Conservation (phyloP, 768 basidiomycete species). For the Hysterangium stoloniferum region DNA sequence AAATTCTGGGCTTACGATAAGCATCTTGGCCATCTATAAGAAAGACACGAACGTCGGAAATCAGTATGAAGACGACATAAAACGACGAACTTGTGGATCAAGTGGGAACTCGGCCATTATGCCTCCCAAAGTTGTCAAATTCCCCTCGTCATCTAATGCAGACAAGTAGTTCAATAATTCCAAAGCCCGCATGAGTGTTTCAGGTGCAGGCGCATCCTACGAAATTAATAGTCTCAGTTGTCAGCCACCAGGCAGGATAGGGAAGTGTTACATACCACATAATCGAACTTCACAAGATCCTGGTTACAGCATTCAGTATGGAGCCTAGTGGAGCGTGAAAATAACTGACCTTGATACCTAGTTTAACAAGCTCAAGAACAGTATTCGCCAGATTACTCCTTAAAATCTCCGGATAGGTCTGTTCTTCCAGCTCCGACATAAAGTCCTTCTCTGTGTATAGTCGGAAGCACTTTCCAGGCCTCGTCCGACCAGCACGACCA, state of each 20-base stretch:
- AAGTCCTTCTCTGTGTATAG: conserved; percentile 97
- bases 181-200: conserved; percentile 94
- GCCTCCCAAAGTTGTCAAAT: conserved; percentile 74
- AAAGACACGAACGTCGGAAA: conserved; percentile 1
- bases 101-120: conserved; percentile 99
- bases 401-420: conserved; percentile 95
- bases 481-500: conserved; percentile 91
- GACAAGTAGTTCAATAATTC: conserved; percentile 89
- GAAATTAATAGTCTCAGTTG: conserved; percentile 9
- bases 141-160: conserved; percentile 91
- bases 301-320: conserved; percentile 17
- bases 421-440: conserved; percentile 91
- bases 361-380: conserved; percentile 88
- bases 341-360: conserved; percentile 72
- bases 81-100: conserved; percentile 77
- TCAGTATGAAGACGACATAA: not conserved
- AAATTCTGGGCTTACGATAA: conserved; percentile 92
- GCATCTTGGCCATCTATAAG: conserved; percentile 86
- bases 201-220: conserved; percentile 81
- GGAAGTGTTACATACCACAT: conserved; percentile 37
- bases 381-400: conserved; percentile 90
- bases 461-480: conserved; percentile 96
- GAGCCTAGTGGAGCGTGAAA: conserved; percentile 6
- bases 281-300: conserved; percentile 85
- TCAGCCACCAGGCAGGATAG: not conserved